Evolutionary conservation across 169 alveolate species (phyloP), one percentile per base, ranked within the genome.

Genomic region (Theileria sp.): DNA sequence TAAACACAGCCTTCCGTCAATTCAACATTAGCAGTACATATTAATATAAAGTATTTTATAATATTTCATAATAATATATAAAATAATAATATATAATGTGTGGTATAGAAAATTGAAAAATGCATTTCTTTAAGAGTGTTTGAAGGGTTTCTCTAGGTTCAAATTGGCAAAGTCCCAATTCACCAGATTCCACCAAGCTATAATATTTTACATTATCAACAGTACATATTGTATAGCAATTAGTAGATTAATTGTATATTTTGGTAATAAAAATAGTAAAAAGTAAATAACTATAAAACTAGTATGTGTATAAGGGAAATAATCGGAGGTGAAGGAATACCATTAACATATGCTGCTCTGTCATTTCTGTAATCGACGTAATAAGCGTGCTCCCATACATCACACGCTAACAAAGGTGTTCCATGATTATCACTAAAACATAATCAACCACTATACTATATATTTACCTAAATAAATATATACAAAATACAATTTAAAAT

Each of bases 361-460:
- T 92, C 96, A 87, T 95, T 93, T 81, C 94, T 89, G 90, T 96
- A 96, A 80, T 97, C 98, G 60, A 96, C 83, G 87, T 97, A 96
- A 92, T 95, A 97, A 26, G 99, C 98, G 80, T 97, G 99, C 79
- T 96, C 99, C 99, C 99, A 97, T 30, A 96, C 95, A 87, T 97
- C 99, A 79, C 97, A 92, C 28, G 95, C 95, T 71, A 95, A 81
- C 32, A 95, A 86, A 5, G 98, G 98, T 23, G 87, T 86, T 32
- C 96, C 98, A 21, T 94, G 78, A 66, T 92, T 94, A 54, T 92
- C 92, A 75, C 81, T 88, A 38, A 8, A 69, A 38, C 21, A 67
- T 36, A 28, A 1, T 30, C 54, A 3, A 44, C 8, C 12, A 68
- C 1, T 68, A 68, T 36, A 28, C 66, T 23, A 23, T 23, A 1